Evolutionary conservation across 1,284 basidiomycete genomes (phyloP), one percentile per base, ranked within the genome.

Genomic region (Wolfiporia cocos): DNA sequence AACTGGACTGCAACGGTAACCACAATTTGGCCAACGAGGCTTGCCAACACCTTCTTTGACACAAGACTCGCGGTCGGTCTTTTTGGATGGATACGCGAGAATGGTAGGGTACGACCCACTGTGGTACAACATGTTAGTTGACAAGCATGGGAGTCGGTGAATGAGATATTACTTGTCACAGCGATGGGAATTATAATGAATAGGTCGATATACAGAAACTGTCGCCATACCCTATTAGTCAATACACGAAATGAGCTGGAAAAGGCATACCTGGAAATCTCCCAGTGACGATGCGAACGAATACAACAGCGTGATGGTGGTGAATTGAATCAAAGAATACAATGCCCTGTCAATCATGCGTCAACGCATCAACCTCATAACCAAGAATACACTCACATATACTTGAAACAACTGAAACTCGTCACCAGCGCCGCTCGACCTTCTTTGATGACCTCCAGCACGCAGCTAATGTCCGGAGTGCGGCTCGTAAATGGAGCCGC

Each of bases 331-430:
- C 42, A 93, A 67, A n/a, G 89, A 92, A 62, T 92, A 92, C 37
- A 92, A 62, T 0, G 90, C 89, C 89, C 88, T 91, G 50, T 20
- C 47, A 33, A 54, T 48, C 40, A 40, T 18, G 29, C 28, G 38
- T 21, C 29, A 22, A 35, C 21, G 15, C 19, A 18, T n/a, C 20
- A 31, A 37, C 34, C 38, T 35, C 19, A 18, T 10, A 18, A 34
- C 14, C 1, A 10, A 2, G 42, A 10, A 18, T 24, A 40, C 2
- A 70, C 87, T 65, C 55, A 91, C 93, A 97, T 97, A 59, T 95
- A 97, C 68, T 97, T 98, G 81, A 99, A 99, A 68, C 96, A 99
- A 53, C 91, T 93, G 66, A 99, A 99, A 57, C 90, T 94, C 2
- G 95, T 99, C 40, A 97, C 95, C 40, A 99, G 70, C 2, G 96